These are phyloP conservation scores for Lasiodiplodia theobromae DNA, from an alignment of 2,329 filamentous ascomycete genomes.

Conservation along the genomic window DNA sequence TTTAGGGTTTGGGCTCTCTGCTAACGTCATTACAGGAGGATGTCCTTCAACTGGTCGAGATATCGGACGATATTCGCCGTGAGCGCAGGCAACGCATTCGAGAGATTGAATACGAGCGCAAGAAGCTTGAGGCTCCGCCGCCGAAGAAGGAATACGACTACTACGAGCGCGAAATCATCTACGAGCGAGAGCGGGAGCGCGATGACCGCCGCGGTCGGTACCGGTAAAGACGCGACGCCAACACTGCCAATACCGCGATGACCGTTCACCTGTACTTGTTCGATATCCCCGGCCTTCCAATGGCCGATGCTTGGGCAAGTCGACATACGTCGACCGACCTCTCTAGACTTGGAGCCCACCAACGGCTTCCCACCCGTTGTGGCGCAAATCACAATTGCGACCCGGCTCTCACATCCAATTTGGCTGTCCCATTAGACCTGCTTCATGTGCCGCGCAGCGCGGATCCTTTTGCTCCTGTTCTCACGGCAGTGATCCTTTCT, in stretches of 20 bases:
- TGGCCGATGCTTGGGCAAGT: not conserved
- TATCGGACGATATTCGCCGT: conserved; percentile 82
- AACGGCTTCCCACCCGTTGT: not conserved
- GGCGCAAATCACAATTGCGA: not conserved
- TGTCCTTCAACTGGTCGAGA: conserved; percentile 80
- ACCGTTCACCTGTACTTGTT: not conserved
- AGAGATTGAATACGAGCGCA: conserved; percentile 67
- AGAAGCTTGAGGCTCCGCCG: conserved; percentile 7
- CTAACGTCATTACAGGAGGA: conserved; percentile 72
- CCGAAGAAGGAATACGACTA: conserved; percentile 63
- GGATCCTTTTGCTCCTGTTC: not conserved
- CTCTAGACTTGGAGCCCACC: not conserved
- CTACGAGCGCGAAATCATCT: conserved; percentile 72
- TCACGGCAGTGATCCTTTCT: not conserved
- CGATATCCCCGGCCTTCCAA: not conserved
- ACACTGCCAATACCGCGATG: not conserved
- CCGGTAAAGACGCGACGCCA: conserved; percentile 36
- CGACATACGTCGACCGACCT: not conserved
- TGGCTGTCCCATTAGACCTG: conserved; percentile 9
- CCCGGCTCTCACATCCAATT: not conserved
- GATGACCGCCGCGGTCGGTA: conserved; percentile 56
- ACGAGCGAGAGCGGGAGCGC: conserved; percentile 51
- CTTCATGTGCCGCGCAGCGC: conserved; percentile 17
- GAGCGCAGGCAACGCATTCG: conserved; percentile 65
- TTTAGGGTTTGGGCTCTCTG: not conserved